These are phyloP conservation scores for Penicillium dipodomyicola DNA, from an alignment of 495 filamentous ascomycete genomes.

Conservation along the genomic window DNA sequence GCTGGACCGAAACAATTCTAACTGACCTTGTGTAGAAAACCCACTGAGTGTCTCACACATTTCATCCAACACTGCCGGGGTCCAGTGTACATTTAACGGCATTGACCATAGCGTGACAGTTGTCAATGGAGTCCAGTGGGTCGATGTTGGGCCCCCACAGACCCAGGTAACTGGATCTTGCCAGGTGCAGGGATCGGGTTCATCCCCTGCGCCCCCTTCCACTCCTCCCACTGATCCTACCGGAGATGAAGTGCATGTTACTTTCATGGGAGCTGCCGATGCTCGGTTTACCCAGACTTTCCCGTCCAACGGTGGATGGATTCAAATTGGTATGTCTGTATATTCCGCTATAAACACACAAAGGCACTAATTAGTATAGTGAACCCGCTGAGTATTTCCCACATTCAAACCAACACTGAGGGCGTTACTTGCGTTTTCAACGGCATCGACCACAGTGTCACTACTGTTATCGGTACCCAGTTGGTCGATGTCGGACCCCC, in stretches of 20 bases:
- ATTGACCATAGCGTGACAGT: slow-evolving; percentile 25
- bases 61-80: slow-evolving; percentile 16
- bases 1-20: not conserved
- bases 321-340: slow-evolving; percentile 16
- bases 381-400: slow-evolving; percentile 20
- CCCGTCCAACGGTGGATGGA: slow-evolving; percentile 8
- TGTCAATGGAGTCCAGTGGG: slow-evolving; percentile 19
- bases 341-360: not conserved
- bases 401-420: slow-evolving; percentile 11
- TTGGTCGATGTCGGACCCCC: slow-evolving; percentile 21
- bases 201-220: not conserved
- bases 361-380: slow-evolving; percentile 9
- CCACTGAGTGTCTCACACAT: slow-evolving; percentile 22
- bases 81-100: slow-evolving; percentile 25
- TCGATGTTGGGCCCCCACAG: slow-evolving; percentile 39
- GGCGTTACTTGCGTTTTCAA: slow-evolving; percentile 15
- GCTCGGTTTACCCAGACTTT: slow-evolving; percentile 19
- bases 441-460: slow-evolving; percentile 18
- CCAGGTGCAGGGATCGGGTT: slow-evolving; percentile 3
- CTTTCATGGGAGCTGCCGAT: slow-evolving; percentile 22
- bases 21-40: slow-evolving; percentile 21
- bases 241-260: slow-evolving; percentile 7
- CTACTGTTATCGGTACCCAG: slow-evolving; percentile 13
- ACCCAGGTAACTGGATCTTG: slow-evolving; percentile 38
- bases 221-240: not conserved